Evolutionary conservation across 176 grass and related monocot species (phyloP), one percentile per base, ranked within the genome.

Genomic region (Eleusine indica): DNA sequence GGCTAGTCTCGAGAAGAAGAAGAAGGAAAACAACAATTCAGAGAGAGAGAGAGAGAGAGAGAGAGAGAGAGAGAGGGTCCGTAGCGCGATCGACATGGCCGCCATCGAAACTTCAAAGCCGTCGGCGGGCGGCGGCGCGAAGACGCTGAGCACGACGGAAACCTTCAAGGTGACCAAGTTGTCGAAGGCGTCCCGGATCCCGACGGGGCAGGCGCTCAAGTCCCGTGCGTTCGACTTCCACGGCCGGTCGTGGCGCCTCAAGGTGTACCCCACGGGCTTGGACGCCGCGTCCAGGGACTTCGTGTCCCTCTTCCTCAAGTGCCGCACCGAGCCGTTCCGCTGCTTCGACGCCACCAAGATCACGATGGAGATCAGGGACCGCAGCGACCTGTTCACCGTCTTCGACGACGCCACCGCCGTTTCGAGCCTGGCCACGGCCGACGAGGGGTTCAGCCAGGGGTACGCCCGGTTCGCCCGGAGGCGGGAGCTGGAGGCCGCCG

Each of bases 221-320:
- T 63, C 77, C 1, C 12, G 52, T 30, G 17, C 68, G 44, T 86
- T 86, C 76, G 54, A 51, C 21, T 86, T 86, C 84, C 56, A 71
- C 25, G 76, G 76, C n/a, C 76, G 77, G 0, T 71, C 15, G 1
- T 86, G 84, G 84, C 14, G 66, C 13, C 3, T 82, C 79, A 71
- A 71, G 79, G 8, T 82, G 13, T 82, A 82, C 79, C 66, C 67
- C 4, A 6, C 38, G 52, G 79, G 67, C 14, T 0, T 44, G 7
- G 47, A 2, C 44, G 6, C 12, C 68, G 67, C n/a, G 15, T 37
- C 69, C 30, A 2, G 5, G 2, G 44, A 73, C 57, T 66, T 9
- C 68, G 42, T 80, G 35, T 70, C 76, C 68, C 13, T 86, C 57
- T 73, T 63, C 84, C 57, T 80, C 84, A 80, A 81, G 79, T 81